Conservation (phyloP, 2,329 filamentous ascomycete species). For the Colletotrichum melonis region DNA sequence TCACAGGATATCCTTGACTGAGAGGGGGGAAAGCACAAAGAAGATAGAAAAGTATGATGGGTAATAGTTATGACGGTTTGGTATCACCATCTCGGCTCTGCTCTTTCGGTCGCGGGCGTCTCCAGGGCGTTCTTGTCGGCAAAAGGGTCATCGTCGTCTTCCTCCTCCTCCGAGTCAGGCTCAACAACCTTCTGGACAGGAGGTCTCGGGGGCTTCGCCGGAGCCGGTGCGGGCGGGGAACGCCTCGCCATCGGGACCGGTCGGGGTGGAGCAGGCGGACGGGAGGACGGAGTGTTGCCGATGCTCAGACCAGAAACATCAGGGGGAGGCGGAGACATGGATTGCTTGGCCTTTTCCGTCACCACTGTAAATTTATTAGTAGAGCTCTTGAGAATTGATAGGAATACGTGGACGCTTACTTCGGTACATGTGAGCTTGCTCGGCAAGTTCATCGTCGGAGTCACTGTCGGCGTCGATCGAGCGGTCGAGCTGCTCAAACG, state of each 20-base stretch:
- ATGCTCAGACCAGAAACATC: conserved; percentile 60
- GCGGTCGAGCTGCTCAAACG: conserved; percentile 92
- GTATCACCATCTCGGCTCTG: conserved; percentile 34
- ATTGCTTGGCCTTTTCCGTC: conserved; percentile 62
- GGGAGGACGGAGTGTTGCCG: conserved; percentile 48
- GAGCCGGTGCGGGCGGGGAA: conserved; percentile 53
- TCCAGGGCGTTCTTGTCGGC: conserved; percentile 80
- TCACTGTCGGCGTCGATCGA: conserved; percentile 82
- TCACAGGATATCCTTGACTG: conserved; percentile 5
- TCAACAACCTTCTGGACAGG: conserved; percentile 43
- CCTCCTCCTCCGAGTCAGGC: conserved; percentile 62
- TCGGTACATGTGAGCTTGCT: conserved; percentile 73
- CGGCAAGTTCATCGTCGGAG: conserved; percentile 75
- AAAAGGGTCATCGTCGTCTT: conserved; percentile 85
- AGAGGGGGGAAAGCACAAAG: neutral
- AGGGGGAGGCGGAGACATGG: conserved; percentile 53
- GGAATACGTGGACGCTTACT: conserved; percentile 51
- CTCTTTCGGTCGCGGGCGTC: conserved; percentile 31
- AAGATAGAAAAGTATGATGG: neutral
- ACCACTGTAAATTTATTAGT: conserved; percentile 57
- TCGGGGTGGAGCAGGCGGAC: conserved; percentile 59
- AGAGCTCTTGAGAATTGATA: conserved; percentile 1
- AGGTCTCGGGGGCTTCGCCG: conserved; percentile 49
- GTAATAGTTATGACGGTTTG: conserved; percentile 15
- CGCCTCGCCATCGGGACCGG: conserved; percentile 61